phyloP scores from a whole-genome alignment of 1,284 basidiomycete species.

The Anthracocystis walkeri region DNA sequence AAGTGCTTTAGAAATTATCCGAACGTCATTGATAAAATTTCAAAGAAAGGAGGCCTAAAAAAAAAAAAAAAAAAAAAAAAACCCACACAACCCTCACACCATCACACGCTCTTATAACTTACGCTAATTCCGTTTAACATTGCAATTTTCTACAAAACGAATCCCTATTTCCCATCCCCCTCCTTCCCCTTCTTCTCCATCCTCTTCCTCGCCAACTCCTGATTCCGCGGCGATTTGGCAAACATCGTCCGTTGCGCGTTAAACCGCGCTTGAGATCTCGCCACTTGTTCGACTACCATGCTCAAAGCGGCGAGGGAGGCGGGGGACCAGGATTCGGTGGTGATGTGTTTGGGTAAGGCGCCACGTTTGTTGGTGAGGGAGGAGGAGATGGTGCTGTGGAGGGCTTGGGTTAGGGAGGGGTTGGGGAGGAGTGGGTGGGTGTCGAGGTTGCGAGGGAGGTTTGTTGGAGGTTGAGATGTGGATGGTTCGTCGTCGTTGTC shows the following conservation, averaged over 20 bases:
- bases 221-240: conserved; percentile 33
- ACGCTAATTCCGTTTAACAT: too few relatives aligned
- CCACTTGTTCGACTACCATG: conserved; percentile 35
- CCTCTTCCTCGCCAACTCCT: conserved; percentile 14
- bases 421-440: background rate
- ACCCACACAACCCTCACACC: background rate
- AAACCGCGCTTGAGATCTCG: conserved; percentile 28
- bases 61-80: conserved; percentile 1
- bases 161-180: background rate
- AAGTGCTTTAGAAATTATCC: too few relatives aligned
- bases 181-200: conserved; percentile 1
- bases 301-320: conserved; percentile 25
- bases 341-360: background rate
- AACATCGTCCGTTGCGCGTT: conserved; percentile 34
- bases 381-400: conserved; percentile 12
- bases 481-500: background rate
- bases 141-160: background rate
- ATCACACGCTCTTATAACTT: too few relatives aligned
- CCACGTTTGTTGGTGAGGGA: conserved; percentile 14
- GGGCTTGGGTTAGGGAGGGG: background rate
- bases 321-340: conserved; percentile 21
- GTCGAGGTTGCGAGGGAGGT: background rate
- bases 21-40: too few relatives aligned
- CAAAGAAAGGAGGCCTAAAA: background rate
- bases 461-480: background rate